These are phyloP conservation scores for Ogataea corticis DNA, from an alignment of 805 yeast genomes.

Conservation along the genomic window DNA sequence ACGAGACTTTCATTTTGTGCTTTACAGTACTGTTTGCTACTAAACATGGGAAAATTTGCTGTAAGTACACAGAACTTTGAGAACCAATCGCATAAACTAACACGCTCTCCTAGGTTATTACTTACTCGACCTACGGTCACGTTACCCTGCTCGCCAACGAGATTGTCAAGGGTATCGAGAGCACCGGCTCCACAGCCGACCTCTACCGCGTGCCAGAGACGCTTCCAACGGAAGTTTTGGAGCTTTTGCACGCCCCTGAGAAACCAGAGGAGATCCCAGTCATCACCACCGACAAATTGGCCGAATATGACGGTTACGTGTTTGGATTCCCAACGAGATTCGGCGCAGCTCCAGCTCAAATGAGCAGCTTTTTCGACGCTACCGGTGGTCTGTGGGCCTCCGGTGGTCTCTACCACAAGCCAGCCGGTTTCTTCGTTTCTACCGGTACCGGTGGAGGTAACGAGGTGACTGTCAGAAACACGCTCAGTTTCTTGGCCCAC, in stretches of 20 bases:
- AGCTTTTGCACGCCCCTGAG: constrained; percentile 60
- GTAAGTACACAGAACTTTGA: constrained; percentile 6
- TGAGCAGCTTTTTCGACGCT: constrained; percentile 72
- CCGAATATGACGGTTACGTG: constrained; percentile 72
- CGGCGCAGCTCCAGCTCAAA: constrained; percentile 80
- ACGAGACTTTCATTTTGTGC: too few relatives aligned
- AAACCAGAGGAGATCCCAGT: constrained; percentile 59
- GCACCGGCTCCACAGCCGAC: constrained; percentile 69
- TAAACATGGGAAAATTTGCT: constrained; percentile 17
- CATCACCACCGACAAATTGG: constrained; percentile 59
- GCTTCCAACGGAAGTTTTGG: constrained; percentile 57
- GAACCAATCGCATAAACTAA: constrained; percentile 1
- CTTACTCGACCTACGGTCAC: constrained; percentile 82
- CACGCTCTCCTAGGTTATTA: constrained; percentile 40
- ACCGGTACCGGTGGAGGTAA: constrained; percentile 87
- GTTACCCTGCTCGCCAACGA: constrained; percentile 65
- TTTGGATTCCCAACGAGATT: constrained; percentile 87
- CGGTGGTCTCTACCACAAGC: constrained; percentile 73
- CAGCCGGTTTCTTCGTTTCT: constrained; percentile 69
- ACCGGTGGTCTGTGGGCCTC: constrained; percentile 80
- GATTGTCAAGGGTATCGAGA: constrained; percentile 64
- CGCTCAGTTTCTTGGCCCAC: constrained; percentile 66
- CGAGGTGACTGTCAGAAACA: constrained; percentile 66
- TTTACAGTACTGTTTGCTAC: neutral
- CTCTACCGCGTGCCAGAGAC: constrained; percentile 80